Percentiles rank a stretch among this genome's conserved stretches.
Conservation (phyloP, 306 rosid species). For the Quillaja saponaria region DNA sequence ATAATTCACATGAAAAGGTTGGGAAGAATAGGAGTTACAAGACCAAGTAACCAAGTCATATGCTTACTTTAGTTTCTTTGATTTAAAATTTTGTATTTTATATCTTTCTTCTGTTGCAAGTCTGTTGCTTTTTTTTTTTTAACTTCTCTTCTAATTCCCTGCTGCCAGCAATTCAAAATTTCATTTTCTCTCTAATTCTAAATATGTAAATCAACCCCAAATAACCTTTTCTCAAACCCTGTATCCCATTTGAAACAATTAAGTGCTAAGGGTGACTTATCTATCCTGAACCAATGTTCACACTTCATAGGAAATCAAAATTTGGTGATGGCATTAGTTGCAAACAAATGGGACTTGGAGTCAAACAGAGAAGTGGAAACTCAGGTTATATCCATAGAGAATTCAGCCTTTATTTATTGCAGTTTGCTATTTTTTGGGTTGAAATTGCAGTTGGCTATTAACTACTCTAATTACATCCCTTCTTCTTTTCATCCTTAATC, state of each 20-base stretch:
- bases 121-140: background rate
- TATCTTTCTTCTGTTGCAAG: constrained; percentile 7
- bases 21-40: background rate
- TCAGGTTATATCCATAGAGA: constrained; percentile 53
- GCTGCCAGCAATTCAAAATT: no score
- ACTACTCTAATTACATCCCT: no score
- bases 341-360: constrained; percentile 74
- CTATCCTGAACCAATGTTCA: constrained; percentile 20
- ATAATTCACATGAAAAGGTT: no score
- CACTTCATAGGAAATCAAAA: constrained; percentile 59
- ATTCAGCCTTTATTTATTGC: no score
- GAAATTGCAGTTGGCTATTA: no score
- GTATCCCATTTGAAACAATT: no score
- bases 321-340: constrained; percentile 77
- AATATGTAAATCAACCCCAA: background rate
- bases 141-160: background rate
- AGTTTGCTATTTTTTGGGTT: no score
- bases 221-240: background rate
- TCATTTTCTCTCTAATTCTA: no score
- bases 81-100: constrained; percentile 6
- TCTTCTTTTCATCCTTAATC: background rate
- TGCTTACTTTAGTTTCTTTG: constrained; percentile 4
- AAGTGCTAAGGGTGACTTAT: no score
- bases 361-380: constrained; percentile 61
- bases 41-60: background rate